Evolutionary conservation across 441 rosid genomes (phyloP).

Genomic region (Erysimum pusillum): DNA sequence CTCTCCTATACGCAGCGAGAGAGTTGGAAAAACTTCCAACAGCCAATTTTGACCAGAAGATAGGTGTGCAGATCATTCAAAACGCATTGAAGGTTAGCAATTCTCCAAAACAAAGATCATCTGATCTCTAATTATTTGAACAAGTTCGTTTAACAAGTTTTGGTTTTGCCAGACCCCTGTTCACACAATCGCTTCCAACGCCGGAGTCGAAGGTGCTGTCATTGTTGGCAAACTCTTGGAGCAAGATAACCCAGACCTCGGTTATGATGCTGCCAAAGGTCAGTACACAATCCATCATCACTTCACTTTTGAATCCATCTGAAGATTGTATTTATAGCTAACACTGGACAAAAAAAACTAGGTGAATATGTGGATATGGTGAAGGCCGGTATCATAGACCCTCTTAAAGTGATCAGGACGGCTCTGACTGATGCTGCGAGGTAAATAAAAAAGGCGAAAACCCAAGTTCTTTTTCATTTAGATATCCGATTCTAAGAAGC

Average conservation of each 20-base stretch:
- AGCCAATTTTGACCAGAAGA: constrained; percentile 78
- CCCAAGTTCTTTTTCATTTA: not conserved
- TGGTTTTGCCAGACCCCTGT: constrained; percentile 61
- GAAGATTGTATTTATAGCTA: not conserved
- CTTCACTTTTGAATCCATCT: not conserved
- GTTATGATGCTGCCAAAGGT: constrained; percentile 96
- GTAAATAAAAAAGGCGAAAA: constrained; percentile 35
- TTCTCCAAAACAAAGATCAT: not conserved
- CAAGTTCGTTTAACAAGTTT: not conserved
- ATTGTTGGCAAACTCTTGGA: constrained; percentile 87
- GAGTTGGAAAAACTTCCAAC: constrained; percentile 71
- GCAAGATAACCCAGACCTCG: constrained; percentile 77
- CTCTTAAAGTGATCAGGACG: constrained; percentile 73
- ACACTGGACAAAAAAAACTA: constrained; percentile 12
- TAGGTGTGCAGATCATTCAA: constrained; percentile 82
- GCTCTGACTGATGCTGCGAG: constrained; percentile 78
- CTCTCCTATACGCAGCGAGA: constrained; percentile 74
- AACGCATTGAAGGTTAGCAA: constrained; percentile 69
- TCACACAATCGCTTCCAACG: constrained; percentile 76
- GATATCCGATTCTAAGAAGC: not conserved
- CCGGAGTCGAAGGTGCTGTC: constrained; percentile 93
- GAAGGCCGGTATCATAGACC: constrained; percentile 72
- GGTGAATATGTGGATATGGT: constrained; percentile 83
- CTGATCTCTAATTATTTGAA: not conserved
- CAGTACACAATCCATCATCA: not conserved